Conservation (phyloP, 1,284 basidiomycete genomes). For the Pyrrhoderma lamaoense region DNA sequence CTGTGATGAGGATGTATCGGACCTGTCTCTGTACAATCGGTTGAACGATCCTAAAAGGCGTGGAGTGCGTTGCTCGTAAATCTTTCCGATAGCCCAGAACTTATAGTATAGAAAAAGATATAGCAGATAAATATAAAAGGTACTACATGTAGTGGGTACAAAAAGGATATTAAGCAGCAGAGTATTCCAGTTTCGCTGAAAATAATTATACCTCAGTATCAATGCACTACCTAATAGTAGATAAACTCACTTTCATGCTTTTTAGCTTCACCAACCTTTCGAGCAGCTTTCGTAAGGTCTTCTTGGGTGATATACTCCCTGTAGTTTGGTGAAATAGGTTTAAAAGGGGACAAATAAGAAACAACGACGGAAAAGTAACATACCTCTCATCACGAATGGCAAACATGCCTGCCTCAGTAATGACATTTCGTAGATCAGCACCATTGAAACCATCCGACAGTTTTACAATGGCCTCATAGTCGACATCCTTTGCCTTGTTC, state of each 20-base stretch:
- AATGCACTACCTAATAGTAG: neutral
- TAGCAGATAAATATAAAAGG: neutral
- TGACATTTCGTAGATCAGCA: slow-evolving; percentile 92
- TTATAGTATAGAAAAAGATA: neutral
- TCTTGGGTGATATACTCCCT: slow-evolving; percentile 91
- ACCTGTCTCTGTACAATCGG: too few species aligned
- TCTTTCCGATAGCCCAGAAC: too few species aligned
- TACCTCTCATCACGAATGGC: slow-evolving; percentile 93
- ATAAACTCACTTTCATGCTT: slow-evolving; percentile 80
- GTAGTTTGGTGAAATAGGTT: too few species aligned
- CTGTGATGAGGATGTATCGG: too few species aligned
- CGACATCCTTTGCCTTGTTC: slow-evolving; percentile 92
- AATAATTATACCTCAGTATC: neutral
- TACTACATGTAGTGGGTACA: neutral
- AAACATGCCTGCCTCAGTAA: slow-evolving; percentile 99
- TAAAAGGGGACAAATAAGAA: neutral
- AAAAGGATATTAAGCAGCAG: neutral
- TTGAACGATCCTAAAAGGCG: too few species aligned
- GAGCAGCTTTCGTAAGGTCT: slow-evolving; percentile 95
- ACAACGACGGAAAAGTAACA: slow-evolving; percentile 21
- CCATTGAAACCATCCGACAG: slow-evolving; percentile 92
- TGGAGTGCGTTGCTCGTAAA: too few species aligned
- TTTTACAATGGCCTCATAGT: slow-evolving; percentile 97
- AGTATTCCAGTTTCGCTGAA: slow-evolving; percentile 1
- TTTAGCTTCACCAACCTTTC: slow-evolving; percentile 94